These are phyloP conservation scores for Vanrija sp. DNA, from an alignment of 1,284 basidiomycete species.

Conservation along the genomic window DNA sequence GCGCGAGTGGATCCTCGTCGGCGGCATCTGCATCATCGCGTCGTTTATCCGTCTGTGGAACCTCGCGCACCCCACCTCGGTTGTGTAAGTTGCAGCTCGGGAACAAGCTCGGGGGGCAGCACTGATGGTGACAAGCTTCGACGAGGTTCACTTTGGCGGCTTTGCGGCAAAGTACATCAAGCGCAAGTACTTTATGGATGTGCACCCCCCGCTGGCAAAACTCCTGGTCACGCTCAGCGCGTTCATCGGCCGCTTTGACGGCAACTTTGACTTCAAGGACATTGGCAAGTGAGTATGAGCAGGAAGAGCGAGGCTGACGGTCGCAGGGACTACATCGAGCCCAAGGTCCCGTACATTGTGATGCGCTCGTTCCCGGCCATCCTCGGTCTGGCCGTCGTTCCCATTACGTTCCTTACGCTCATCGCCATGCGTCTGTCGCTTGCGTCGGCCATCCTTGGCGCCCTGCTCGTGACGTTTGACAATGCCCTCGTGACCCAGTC, in stretches of 20 bases:
- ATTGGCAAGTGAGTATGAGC: conserved; percentile 74
- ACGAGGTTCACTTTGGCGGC: conserved; percentile 96
- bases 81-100: conserved; percentile 64
- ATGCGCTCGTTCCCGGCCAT: conserved; percentile 90
- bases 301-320: not conserved
- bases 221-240: conserved; percentile 87
- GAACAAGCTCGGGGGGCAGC: too few relatives aligned
- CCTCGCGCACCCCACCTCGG: conserved; percentile 74
- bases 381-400: conserved; percentile 86
- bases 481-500: conserved; percentile 95
- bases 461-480: conserved; percentile 91
- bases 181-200: conserved; percentile 94
- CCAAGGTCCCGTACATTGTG: conserved; percentile 83
- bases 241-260: conserved; percentile 85
- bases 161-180: conserved; percentile 84
- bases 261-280: conserved; percentile 93
- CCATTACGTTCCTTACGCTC: conserved; percentile 88
- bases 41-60: conserved; percentile 70
- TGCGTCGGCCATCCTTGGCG: conserved; percentile 82
- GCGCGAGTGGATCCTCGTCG: conserved; percentile 42
- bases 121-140: conserved; percentile 62
- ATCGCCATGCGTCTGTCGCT: conserved; percentile 85
- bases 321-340: conserved; percentile 64
- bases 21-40: conserved; percentile 54
- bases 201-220: conserved; percentile 96